These are phyloP conservation scores for Inga laurina DNA, from an alignment of 306 rosid species.

Conservation along the genomic window DNA sequence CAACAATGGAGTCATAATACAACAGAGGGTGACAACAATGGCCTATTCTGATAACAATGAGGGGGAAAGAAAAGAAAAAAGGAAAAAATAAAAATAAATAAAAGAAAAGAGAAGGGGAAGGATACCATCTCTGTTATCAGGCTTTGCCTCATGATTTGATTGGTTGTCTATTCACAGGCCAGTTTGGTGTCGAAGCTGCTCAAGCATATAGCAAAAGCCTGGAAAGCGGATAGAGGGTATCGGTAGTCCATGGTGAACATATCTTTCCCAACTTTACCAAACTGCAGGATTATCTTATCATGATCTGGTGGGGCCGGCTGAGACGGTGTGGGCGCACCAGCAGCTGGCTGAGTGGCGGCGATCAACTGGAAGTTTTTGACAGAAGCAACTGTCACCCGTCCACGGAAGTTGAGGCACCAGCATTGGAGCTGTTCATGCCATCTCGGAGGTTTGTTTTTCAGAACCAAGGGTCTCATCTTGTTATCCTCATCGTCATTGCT, in stretches of 20 bases:
- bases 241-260: conserved; percentile 94
- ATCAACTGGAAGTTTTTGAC: conserved; percentile 89
- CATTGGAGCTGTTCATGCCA: conserved; percentile 91
- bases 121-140: conserved; percentile 15
- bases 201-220: conserved; percentile 86
- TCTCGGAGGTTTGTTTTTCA: conserved; percentile 89
- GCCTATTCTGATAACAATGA: conserved; percentile 41
- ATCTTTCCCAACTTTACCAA: conserved; percentile 84
- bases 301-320: conserved; percentile 75
- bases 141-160: conserved; percentile 17
- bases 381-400: conserved; percentile 83
- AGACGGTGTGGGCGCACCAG: conserved; percentile 58
- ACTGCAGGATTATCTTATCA: conserved; percentile 81
- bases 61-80: background rate
- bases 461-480: conserved; percentile 66
- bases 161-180: conserved; percentile 76
- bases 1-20: conserved; percentile 42
- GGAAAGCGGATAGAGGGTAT: conserved; percentile 84
- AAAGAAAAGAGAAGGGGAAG: background rate
- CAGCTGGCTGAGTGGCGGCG: conserved; percentile 71
- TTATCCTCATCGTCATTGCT: conserved; percentile 51
- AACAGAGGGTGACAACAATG: conserved; percentile 42
- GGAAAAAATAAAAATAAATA: background rate
- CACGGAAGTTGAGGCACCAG: conserved; percentile 90
- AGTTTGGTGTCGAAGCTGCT: conserved; percentile 89